Base-by-base conservation (phyloP, 495 filamentous ascomycete species). In the Parmelia sp. region DNA sequence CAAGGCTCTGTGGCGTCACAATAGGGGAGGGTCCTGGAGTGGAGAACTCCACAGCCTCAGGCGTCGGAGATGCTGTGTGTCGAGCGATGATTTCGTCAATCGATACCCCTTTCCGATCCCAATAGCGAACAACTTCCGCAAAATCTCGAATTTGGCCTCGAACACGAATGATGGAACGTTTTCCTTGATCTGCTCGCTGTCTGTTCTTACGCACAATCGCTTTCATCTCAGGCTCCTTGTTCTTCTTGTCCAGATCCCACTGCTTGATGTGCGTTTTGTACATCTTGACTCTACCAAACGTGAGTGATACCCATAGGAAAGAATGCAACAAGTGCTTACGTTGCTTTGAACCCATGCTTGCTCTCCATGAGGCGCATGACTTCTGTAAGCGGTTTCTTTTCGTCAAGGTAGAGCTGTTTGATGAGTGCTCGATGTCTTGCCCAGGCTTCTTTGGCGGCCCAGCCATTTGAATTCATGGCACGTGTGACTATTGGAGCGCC, bases 221-320 rank as follows among this genome's bases (percentile, higher is more conserved):
- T 68, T 64, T 66, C 71, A 74, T 74, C 62, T 74, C 72, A 5
- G 60, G 2, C 44, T 66, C 62, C 61, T 74, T 72, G 37, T 69
- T 64, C 21, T 74, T 74, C 63, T 71, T 74, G 53, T 73, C 71
- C 21, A 65, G 7, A 5, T 66, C 64, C 72, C 69, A 74, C 45
- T 65, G 61, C 51, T 58, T 69, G 35, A 74, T 70, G 17, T 64
- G 69, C 45, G 53, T 69, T 63, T 72, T 71, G 57, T 71, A 74
- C 65, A 67, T 66, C 25, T 55, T 69, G 8, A 25, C 21, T 19
- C 67, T 69, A 14, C 14, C 8, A 12, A 12, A 40, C 3, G 8
- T 40, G 9, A 40, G 39, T 14, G 39, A 40, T 10, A 14, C 15
- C 15, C 9, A 40, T 6, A 40, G 8, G 8, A 12, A 40, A 12